Evolutionary conservation across 306 rosid species (phyloP), one percentile per base, ranked within the genome.

Genomic region (Dicorynia guianensis): DNA sequence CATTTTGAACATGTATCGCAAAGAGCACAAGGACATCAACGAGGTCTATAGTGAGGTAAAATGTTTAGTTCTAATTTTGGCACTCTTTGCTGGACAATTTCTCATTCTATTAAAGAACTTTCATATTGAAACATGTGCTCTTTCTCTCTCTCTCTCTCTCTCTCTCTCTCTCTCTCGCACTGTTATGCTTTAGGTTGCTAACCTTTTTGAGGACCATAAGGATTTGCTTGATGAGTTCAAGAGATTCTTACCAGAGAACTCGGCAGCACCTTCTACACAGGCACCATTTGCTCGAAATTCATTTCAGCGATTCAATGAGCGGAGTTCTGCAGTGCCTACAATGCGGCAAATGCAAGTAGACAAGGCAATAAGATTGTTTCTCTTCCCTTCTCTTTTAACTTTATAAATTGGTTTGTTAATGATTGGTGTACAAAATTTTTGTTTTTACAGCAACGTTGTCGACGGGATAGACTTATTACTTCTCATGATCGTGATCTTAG

Each of bases 1-100:
- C 85, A 90, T 96, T 85, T 84, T 96, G 87, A 92, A 92, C 82
- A 80, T 96, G 99, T 96, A 96, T 69, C 92, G 97, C 72, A 96
- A 96, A 86, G 99, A 96, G 87, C 96, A 89, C 83, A 96, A 90
- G 90, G 93, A 88, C 73, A 96, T 96, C 36, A 83, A 77, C 15
- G 99, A 93, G 77, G 99, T 92, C 74, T 96, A 96, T 68, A 81
- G 77, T 56, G 98, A 96, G 99, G 99, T 96, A 81, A 65, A 64
- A 39, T 70, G 72, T 73, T 60, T 47, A 64, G 65, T 18, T 33
- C 39, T 58, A 39, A 30, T 14, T 43, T 17, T 39, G 25, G 6
- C 17, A 33, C 48, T 15, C 35, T 13, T 33, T 58, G 20, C 38
- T 74, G 48, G 42, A 13, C 34, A 25, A 42, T 73, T 57, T 67